phyloP scores from a whole-genome alignment of 192 early-diverging fungal species.

The Fimicolochytrium jonesii region DNA sequence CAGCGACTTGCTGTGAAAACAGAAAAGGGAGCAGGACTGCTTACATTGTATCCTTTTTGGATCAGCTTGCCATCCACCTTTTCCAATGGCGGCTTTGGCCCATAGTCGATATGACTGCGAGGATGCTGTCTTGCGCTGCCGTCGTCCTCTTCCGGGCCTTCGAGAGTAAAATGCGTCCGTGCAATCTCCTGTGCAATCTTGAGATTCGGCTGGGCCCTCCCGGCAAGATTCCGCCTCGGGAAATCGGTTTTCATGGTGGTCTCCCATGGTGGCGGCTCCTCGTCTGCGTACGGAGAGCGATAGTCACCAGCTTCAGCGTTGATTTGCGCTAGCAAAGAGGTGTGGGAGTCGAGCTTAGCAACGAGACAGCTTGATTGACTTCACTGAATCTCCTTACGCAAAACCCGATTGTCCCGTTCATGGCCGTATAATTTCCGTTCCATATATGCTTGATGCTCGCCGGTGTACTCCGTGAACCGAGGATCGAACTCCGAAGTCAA shows the following conservation, averaged over 20 bases:
- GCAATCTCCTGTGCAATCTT: not conserved
- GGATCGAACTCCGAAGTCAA: slow-evolving; percentile 8
- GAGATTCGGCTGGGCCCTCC: not conserved
- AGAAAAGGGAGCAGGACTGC: no score
- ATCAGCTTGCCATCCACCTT: not conserved
- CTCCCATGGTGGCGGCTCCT: not conserved
- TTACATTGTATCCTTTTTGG: not conserved
- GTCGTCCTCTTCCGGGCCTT: not conserved
- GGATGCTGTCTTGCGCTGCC: not conserved
- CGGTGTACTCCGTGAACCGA: not conserved
- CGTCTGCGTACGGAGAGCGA: not conserved
- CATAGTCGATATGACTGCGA: no score
- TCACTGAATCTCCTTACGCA: not conserved
- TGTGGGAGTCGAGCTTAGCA: no score
- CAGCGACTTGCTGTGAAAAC: not conserved
- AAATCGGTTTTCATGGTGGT: not conserved
- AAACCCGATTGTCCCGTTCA: slow-evolving; percentile 2
- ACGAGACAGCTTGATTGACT: not conserved
- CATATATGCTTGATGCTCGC: slow-evolving; percentile 1
- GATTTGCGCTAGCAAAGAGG: not conserved
- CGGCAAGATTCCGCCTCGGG: not conserved
- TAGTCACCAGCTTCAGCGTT: slow-evolving; percentile 2
- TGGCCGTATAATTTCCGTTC: slow-evolving; percentile 3
- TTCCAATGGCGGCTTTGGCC: no score
- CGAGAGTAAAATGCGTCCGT: not conserved